phyloP scores from a whole-genome alignment of 129 eudicot genomes.

The Tagetes patula region DNA sequence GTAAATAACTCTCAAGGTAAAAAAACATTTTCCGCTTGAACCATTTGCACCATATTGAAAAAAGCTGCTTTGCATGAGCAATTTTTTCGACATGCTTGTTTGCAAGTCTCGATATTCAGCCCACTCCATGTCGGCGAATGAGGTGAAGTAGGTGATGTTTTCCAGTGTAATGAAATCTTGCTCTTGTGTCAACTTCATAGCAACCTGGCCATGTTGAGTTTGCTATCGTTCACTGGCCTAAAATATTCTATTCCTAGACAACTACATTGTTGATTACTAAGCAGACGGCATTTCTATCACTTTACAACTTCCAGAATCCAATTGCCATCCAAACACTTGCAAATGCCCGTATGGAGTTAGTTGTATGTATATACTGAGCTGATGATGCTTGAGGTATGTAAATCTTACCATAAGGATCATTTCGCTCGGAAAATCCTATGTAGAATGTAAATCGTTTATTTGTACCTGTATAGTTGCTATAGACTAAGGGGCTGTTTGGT shows the following conservation, averaged over 20 bases:
- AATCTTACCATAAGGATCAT: background rate
- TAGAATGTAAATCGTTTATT: background rate
- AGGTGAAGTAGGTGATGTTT: background rate
- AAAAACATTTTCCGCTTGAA: background rate
- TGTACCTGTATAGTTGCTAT: no score
- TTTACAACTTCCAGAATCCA: background rate
- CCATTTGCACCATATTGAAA: background rate
- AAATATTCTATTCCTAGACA: background rate
- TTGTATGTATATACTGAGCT: background rate
- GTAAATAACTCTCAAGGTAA: background rate
- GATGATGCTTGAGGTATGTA: background rate
- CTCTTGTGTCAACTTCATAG: background rate
- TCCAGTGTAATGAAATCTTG: background rate
- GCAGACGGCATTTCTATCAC: conserved; percentile 2
- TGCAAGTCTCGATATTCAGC: conserved; percentile 3
- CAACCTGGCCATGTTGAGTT: background rate
- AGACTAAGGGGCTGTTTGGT: no score
- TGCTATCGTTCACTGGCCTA: background rate
- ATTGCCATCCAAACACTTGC: background rate
- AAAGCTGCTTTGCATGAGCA: conserved; percentile 5
- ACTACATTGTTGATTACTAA: background rate
- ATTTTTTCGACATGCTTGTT: conserved; percentile 1
- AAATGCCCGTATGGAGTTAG: background rate
- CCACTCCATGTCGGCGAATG: background rate
- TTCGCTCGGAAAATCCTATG: background rate